These are phyloP conservation scores for Cylindrodendrum hubeiense DNA, from an alignment of 2,329 filamentous ascomycete species.

Conservation along the genomic window DNA sequence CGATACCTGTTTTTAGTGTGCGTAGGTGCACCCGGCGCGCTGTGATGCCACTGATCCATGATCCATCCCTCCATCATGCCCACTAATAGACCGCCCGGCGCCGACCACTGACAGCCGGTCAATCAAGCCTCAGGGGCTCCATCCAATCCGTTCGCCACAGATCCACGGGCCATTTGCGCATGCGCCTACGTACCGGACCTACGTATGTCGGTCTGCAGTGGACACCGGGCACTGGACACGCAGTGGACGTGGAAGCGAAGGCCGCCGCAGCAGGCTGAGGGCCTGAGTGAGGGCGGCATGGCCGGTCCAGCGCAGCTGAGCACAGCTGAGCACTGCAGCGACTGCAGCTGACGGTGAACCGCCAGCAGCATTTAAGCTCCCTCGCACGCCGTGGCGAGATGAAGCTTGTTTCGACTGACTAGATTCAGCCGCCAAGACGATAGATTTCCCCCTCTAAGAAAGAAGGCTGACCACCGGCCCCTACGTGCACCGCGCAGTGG, in stretches of 20 bases:
- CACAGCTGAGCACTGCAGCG: not conserved
- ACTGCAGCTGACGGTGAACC: not conserved
- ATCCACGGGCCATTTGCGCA: conserved; percentile 14
- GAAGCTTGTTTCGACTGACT: not conserved
- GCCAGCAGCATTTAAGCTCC: not conserved
- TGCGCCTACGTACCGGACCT: conserved; percentile 1
- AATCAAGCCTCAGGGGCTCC: conserved; percentile 19
- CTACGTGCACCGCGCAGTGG: not conserved
- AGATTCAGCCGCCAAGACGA: not conserved
- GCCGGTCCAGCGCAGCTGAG: conserved; percentile 19
- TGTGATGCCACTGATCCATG: not conserved
- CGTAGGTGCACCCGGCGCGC: not conserved
- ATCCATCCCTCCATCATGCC: conserved; percentile 9
- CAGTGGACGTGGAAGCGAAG: not conserved
- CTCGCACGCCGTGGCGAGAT: not conserved
- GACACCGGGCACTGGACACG: too few relatives aligned
- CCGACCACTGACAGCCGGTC: not conserved
- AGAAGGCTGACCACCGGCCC: not conserved
- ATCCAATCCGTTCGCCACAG: not conserved
- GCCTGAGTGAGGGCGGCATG: not conserved
- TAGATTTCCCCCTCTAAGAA: not conserved
- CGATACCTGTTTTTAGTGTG: not conserved
- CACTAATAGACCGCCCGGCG: not conserved
- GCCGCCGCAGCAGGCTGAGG: not conserved
- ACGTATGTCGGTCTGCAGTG: not conserved